A percentile compares a stretch with the other conserved stretches of the same genome.
Conservation (phyloP, 371 early-diverging fungal genomes). For the Zychaea mexicana region DNA sequence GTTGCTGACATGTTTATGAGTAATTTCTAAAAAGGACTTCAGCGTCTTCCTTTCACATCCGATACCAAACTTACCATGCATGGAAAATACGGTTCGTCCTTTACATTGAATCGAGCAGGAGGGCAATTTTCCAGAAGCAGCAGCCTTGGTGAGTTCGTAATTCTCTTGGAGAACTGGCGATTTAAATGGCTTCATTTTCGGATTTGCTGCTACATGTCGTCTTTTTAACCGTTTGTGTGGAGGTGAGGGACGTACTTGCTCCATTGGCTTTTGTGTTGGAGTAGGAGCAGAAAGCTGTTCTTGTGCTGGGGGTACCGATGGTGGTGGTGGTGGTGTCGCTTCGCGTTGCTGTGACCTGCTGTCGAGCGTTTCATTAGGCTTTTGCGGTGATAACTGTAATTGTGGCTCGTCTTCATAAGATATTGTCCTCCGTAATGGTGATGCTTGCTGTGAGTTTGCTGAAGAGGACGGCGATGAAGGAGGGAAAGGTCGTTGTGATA, state of each 20-base stretch:
- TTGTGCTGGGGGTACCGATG: neutral
- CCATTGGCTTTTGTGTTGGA: neutral
- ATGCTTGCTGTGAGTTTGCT: neutral
- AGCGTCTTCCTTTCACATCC: too few species aligned
- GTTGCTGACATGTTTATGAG: too few species aligned
- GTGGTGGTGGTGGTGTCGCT: neutral
- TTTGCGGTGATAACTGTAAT: too few species aligned
- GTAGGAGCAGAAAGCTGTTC: neutral
- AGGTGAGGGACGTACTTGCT: neutral
- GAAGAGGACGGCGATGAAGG: neutral
- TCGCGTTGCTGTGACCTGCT: too few species aligned
- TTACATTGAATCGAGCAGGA: neutral
- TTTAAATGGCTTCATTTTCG: conserved; percentile 28
- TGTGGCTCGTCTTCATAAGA: too few species aligned
- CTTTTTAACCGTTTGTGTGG: neutral
- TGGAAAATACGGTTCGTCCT: conserved; percentile 28
- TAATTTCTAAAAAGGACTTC: neutral
- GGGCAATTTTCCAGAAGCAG: conserved; percentile 7
- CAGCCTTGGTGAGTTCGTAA: conserved; percentile 34
- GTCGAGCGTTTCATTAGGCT: too few species aligned
- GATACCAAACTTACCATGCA: conserved; percentile 34
- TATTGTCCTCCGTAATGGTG: neutral
- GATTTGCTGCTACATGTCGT: neutral
- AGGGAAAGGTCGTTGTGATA: neutral
- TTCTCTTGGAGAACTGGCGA: conserved; percentile 40